Base-by-base conservation (phyloP, 441 rosid genomes). In the Jatropha multifida region DNA sequence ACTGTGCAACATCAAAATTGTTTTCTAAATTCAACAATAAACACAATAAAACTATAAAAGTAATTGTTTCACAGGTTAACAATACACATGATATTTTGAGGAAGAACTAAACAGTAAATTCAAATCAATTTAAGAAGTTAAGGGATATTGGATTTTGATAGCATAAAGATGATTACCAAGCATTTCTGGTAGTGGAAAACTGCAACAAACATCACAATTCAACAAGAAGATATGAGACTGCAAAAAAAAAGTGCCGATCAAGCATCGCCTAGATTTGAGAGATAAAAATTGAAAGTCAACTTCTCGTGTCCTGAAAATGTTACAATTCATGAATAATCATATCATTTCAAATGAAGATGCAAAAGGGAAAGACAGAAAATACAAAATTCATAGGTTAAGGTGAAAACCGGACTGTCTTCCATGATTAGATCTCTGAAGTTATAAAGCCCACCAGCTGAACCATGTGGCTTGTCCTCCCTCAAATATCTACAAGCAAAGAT, bases 391-490 rank as follows among this genome's bases (percentile, higher is more conserved):
- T 2, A 65, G 62, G 60, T 64, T 58, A 40, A 54, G 61, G 68
- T 60, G 81, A 44, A 72, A 60, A 94, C 98, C 81, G 94, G 98
- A 62, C 71, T 80, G 41, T 92, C 97, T 83, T 91, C 97, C 97
- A 92, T 90, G 72, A 94, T 90, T 46, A 82, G 74, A 75, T 89
- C 88, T 69, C 91, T 87, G 80, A 92, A 94, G 83, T 90, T 83
- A 79, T 89, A 89, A 70, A 92, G 95, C 56, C 94, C 97, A 85
- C 98, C 98, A 74, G 98, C 98, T 0, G 97, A 94, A 77, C 98
- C 98, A 81, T 92, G 97, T 0, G 98, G 97, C 62, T 86, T 90
- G 79, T 94, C 94, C 84, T 94, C 98, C 84, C 83, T 90, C 86
- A 92, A 82, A 88, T 92, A 94, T 82, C 98, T 94, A 75, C 26